phyloP scores from a whole-genome alignment of 129 eudicot genomes.

The Solidago caesia region DNA sequence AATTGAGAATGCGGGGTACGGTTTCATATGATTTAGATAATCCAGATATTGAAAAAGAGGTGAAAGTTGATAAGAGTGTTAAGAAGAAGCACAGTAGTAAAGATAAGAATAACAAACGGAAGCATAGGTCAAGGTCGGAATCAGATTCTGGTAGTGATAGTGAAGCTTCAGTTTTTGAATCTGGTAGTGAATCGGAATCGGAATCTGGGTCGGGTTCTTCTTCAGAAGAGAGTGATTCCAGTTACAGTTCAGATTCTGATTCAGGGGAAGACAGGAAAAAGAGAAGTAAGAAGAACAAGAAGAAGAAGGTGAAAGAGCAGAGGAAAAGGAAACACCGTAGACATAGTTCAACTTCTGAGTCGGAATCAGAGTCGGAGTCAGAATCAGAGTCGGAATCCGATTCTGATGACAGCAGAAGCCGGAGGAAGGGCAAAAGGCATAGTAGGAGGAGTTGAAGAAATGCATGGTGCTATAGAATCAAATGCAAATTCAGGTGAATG shows the following conservation, averaged over 20 bases:
- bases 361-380: constrained; percentile 54
- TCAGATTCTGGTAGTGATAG: constrained; percentile 65
- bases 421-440: constrained; percentile 64
- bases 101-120: constrained; percentile 76
- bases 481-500: constrained; percentile 9
- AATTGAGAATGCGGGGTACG: constrained; percentile 61
- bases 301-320: constrained; percentile 44
- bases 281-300: constrained; percentile 57
- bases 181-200: constrained; percentile 59
- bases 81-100: constrained; percentile 68
- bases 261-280: constrained; percentile 54
- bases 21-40: constrained; percentile 61
- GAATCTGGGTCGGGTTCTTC: constrained; percentile 61
- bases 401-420: constrained; percentile 59
- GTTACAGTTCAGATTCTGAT: constrained; percentile 71
- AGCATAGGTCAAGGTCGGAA: constrained; percentile 59
- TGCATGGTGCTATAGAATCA: no score
- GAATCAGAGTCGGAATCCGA: constrained; percentile 75
- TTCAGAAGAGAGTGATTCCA: constrained; percentile 71
- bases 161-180: constrained; percentile 85
- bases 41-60: constrained; percentile 53
- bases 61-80: constrained; percentile 41
- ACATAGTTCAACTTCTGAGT: constrained; percentile 68
- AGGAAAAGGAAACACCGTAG: constrained; percentile 67
- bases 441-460: constrained; percentile 51